Percentiles rank a stretch among this genome's conserved stretches.
phyloP scores from a whole-genome alignment of 495 filamentous ascomycete genomes.

The Penicillium bialowiezense region DNA sequence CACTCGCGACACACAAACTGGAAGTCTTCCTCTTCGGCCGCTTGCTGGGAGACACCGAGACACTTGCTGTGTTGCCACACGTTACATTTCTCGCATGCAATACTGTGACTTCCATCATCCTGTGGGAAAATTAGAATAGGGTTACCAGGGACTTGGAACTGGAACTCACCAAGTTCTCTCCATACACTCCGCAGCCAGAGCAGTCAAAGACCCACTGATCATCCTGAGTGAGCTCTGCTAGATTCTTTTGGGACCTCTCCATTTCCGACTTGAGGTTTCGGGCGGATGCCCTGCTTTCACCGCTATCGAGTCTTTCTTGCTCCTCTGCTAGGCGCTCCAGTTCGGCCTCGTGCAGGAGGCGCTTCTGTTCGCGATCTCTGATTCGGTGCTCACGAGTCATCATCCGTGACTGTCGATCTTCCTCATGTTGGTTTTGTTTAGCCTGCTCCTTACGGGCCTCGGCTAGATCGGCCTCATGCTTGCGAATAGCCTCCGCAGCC shows the following conservation, averaged over 20 bases:
- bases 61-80: conserved; percentile 97
- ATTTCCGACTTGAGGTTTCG: conserved; percentile 75
- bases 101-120: conserved; percentile 90
- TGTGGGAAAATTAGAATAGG: conserved; percentile 27
- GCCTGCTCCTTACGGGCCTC: conserved; percentile 68
- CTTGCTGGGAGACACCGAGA: conserved; percentile 69
- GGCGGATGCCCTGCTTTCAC: conserved; percentile 68
- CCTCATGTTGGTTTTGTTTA: conserved; percentile 64
- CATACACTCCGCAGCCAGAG: conserved; percentile 78
- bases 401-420: conserved; percentile 77
- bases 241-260: conserved; percentile 67
- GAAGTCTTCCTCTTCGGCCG: conserved; percentile 83
- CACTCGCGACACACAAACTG: conserved; percentile 84
- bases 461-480: conserved; percentile 59
- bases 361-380: conserved; percentile 76
- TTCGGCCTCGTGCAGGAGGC: conserved; percentile 78
- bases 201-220: conserved; percentile 96
- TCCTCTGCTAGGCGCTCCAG: conserved; percentile 74
- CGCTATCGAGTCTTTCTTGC: conserved; percentile 61
- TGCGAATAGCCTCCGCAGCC: conserved; percentile 67
- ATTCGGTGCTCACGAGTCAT: conserved; percentile 81
- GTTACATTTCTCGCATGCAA: conserved; percentile 93
- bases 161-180: conserved; percentile 66
- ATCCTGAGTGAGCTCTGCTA: conserved; percentile 71
- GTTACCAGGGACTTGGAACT: neutral